Conservation (phyloP, 441 rosid species). For the Biscutella laevigata region DNA sequence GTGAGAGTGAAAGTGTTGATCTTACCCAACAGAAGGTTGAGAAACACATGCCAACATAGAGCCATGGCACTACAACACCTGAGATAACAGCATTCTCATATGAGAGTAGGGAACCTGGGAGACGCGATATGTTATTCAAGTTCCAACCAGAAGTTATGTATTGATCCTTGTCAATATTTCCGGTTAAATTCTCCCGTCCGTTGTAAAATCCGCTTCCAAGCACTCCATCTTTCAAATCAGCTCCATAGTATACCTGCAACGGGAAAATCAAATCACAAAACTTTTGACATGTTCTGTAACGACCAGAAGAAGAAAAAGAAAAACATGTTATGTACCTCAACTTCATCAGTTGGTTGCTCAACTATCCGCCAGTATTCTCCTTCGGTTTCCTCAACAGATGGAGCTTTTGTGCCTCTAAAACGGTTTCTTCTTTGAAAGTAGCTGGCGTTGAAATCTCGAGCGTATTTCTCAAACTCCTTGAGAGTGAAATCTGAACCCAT, state of each 20-base stretch:
- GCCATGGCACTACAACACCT: slow-evolving; percentile 84
- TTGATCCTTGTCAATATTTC: slow-evolving; percentile 28
- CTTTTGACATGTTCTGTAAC: background rate
- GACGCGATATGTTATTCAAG: slow-evolving; percentile 66
- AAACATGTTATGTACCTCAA: slow-evolving; percentile 39
- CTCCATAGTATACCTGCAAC: slow-evolving; percentile 71
- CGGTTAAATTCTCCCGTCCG: slow-evolving; percentile 25
- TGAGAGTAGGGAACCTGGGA: slow-evolving; percentile 61
- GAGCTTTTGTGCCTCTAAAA: slow-evolving; percentile 19
- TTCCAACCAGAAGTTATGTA: slow-evolving; percentile 72
- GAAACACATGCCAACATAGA: slow-evolving; percentile 84
- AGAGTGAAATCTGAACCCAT: slow-evolving; percentile 71
- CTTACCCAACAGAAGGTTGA: slow-evolving; percentile 92
- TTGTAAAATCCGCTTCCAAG: slow-evolving; percentile 78
- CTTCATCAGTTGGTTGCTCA: slow-evolving; percentile 67
- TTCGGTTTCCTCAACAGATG: slow-evolving; percentile 57
- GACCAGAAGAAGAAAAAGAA: background rate
- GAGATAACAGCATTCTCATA: slow-evolving; percentile 72
- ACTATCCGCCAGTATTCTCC: slow-evolving; percentile 89
- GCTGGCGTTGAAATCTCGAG: slow-evolving; percentile 40
- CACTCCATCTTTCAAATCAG: slow-evolving; percentile 60
- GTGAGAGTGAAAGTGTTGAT: background rate
- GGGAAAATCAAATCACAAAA: background rate
- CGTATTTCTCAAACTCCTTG: slow-evolving; percentile 55
- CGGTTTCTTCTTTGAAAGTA: slow-evolving; percentile 40